Evolutionary conservation across 345 rosid genomes (phyloP), one percentile per base, ranked within the genome.

Genomic region (Citrus mangshanensis): DNA sequence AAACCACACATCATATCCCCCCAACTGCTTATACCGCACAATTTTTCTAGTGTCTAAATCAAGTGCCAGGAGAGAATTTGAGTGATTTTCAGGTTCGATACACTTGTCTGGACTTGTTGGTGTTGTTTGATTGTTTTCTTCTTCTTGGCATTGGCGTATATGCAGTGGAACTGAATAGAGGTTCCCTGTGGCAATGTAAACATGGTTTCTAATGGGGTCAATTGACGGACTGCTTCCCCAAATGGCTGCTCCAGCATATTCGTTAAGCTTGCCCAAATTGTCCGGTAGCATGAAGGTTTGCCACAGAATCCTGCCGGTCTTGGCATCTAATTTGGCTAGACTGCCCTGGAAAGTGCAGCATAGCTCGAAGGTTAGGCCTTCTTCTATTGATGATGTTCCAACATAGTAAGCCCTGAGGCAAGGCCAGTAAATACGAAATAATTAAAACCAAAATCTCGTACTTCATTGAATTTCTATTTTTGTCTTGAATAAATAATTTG

Each of bases 191-290:
- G 82, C 84, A n/a, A 84, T 81, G 22, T 73, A 84, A 34, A 81
- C 84, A 2, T 46, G 80, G 70, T 84, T 84, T 32, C 86, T 64
- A 12, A 6, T 13, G n/a, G 54, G 16, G 35, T 84, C 86, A 67
- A 84, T 84, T 4, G 86, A 38, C 1, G 84, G 86, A 28, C 86
- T 84, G 75, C 86, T 84, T 27, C 80, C 84, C 86, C 86, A 84
- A 0, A 81, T 37, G 18, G 80, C 82, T 51, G 84, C 84, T 37
- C 86, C 86, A 0, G 84, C 80, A 9, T 84, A 84, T 14, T 73
- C 77, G 27, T 78, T 72, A 1, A 13, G 42, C 35, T 67, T 49
- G 49, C 74, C 77, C 0, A 30, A 18, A 71, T 84, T 84, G 37
- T 84, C 80, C 0, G 86, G 84, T 25, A 84, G 7, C 86, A 84